Evolutionary conservation across 1,139 yeast genomes (phyloP), one percentile per base, ranked within the genome.

Genomic region (Hyphopichia wangnamkhiaoensis): DNA sequence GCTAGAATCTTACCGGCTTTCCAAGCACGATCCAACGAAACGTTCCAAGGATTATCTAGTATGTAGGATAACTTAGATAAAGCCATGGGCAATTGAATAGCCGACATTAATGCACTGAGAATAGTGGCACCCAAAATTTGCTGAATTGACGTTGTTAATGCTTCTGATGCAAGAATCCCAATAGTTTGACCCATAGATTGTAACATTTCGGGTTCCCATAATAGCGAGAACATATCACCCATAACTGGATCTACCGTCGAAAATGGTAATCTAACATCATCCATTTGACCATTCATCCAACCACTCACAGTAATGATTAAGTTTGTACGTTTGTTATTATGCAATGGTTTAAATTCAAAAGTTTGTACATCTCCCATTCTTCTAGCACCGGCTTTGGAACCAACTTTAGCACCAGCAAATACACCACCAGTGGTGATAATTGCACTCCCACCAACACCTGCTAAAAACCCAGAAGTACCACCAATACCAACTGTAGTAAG

Each of bases 171-270:
- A 42, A 94, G 73, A 53, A 94, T 91, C 46, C 81, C 80, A 47
- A 94, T 91, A 0, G 98, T 94, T 59, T 93, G 97, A 54, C 98
- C 98, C 80, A 89, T 90, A 37, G 96, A 87, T 46, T 81, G 86
- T 53, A 94, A 79, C 95, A 94, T 88, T 52, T 94, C 98, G 0
- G 99, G 99, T 60, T 94, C 99, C 98, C 98, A 94, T 35, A 87
- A 68, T 13, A 94, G 71, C 0, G 98, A 89, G 54, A 86, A 86
- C 52, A 93, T 68, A 61, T 94, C 99, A 10, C 99, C 98, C 94
- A 93, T 90, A 0, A 91, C 88, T 0, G 98, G 98, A 58, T 94
- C 98, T 5, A 93, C 86, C 0, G 98, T 93, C 1, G 96, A 88
- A 58, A 91, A 94, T 3, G 98, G 98, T 46, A 94, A 74, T 56